Evolutionary conservation across 2,329 filamentous ascomycete genomes (phyloP), one percentile per base, ranked within the genome.

Genomic region (Curvularia sp.): DNA sequence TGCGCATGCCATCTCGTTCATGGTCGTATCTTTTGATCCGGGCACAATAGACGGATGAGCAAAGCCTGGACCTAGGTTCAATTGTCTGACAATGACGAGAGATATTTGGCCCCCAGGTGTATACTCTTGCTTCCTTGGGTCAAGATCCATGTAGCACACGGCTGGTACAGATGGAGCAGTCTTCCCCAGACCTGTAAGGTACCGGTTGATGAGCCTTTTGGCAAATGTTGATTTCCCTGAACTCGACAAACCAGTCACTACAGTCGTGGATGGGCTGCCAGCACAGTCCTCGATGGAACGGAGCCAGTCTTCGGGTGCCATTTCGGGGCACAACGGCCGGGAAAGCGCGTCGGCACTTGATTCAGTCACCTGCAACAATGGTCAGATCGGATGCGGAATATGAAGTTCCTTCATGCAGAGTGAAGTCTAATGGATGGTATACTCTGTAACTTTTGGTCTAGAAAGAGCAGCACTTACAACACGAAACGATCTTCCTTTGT

Each of bases 111-210:
- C 90, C 0, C 88, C 85, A 1, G 88, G 83, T 0, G 85, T 85
- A 71, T 89, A 93, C 70, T 93, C 91, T 2, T 91, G 89, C 68
- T 93, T 90, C 0, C 88, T 89, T 0, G 90, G 89, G 70, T 95
- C 91, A 9, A 94, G 80, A 66, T 95, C 91, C 6, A 95, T 81
- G n/a, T 89, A 79, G 53, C 81, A 83, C 25, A 89, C 79, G 49
- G 76, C 78, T 32, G 71, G 62, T 0, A 71, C 46, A 5, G 72
- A 59, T 30, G 55, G 63, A 15, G 68, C 66, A 1, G 53, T 64
- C 42, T 69, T 75, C 15, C 74, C 73, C 30, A 72, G 61, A 45
- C 79, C 74, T 3, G 86, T 89, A n/a, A 91, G 75, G 8, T 91
- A 77, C 10, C 86, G 83, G 68, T 93, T 93, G 8, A 83, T 77